Evolutionary conservation across 179 eudicot genomes (phyloP).

Genomic region (Amaranthus tricolor): DNA sequence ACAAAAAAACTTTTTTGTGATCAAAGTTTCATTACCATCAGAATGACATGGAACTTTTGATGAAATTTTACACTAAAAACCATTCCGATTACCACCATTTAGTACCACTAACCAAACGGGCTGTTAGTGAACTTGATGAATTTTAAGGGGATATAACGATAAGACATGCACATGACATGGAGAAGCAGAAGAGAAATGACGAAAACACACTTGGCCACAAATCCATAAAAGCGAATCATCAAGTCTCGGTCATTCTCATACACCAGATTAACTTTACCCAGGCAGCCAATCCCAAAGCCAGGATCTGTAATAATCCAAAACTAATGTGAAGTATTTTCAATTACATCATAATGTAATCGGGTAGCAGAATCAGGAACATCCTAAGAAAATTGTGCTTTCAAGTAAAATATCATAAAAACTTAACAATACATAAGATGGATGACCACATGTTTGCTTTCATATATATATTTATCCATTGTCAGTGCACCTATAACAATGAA

Average conservation of each 20-base stretch:
- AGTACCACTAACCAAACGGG: too few species aligned
- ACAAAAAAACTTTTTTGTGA: too few species aligned
- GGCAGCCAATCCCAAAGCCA: slow-evolving; percentile 77
- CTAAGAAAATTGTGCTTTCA: background rate
- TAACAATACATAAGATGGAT: background rate
- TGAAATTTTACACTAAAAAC: too few species aligned
- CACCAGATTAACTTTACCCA: slow-evolving; percentile 79
- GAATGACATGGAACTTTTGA: too few species aligned
- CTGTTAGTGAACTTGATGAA: background rate
- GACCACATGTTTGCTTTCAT: background rate
- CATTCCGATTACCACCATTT: too few species aligned
- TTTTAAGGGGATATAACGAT: background rate
- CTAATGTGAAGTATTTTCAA: background rate
- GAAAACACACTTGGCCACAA: slow-evolving; percentile 65
- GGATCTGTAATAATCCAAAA: slow-evolving; percentile 57
- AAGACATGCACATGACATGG: background rate
- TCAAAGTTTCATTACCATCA: too few species aligned
- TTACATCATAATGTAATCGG: background rate
- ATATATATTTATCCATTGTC: background rate
- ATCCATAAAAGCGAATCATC: slow-evolving; percentile 79
- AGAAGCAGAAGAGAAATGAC: background rate
- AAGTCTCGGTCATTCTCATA: slow-evolving; percentile 80
- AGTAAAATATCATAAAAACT: background rate
- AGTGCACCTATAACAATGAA: background rate
- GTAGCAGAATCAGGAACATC: background rate